A percentile compares a stretch with the other conserved stretches of the same genome.
phyloP scores from a whole-genome alignment of 164 flowering plant genomes.

The Paratinospora sagittata region DNA sequence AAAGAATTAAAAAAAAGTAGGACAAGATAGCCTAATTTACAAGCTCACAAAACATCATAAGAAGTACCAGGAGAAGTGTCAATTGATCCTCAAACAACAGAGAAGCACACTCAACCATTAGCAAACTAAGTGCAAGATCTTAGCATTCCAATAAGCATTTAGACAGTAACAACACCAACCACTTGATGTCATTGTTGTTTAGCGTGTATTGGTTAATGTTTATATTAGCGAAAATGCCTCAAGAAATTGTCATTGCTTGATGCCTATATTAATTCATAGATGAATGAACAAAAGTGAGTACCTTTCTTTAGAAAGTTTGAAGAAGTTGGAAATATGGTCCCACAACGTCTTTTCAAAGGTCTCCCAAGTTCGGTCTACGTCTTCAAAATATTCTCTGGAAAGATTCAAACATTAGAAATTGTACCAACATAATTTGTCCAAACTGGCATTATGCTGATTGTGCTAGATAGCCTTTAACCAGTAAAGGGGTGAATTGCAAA shows the following conservation, averaged over 20 bases:
- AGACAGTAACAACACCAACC: neutral
- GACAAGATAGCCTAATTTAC: too few species aligned
- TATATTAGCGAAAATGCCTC: neutral
- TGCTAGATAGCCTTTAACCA: neutral
- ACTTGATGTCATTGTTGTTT: too few species aligned
- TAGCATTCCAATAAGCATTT: neutral
- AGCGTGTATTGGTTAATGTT: too few species aligned
- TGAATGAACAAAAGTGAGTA: constrained; percentile 11
- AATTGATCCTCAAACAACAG: too few species aligned
- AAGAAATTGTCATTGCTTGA: neutral
- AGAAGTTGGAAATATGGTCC: constrained; percentile 81
- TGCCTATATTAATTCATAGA: neutral
- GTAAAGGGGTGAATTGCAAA: neutral
- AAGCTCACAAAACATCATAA: too few species aligned
- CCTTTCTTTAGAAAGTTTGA: constrained; percentile 91
- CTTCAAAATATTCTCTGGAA: constrained; percentile 94
- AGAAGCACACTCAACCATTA: too few species aligned
- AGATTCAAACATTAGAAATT: constrained; percentile 2
- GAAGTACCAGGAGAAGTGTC: too few species aligned
- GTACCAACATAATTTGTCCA: neutral
- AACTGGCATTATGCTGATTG: neutral
- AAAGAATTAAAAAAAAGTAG: too few species aligned
- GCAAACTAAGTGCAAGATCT: too few species aligned
- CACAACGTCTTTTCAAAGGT: constrained; percentile 94
- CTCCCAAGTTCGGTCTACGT: constrained; percentile 95